Conservation (phyloP, 495 filamentous ascomycete genomes). For the Aspergillus saccharolyticus region DNA sequence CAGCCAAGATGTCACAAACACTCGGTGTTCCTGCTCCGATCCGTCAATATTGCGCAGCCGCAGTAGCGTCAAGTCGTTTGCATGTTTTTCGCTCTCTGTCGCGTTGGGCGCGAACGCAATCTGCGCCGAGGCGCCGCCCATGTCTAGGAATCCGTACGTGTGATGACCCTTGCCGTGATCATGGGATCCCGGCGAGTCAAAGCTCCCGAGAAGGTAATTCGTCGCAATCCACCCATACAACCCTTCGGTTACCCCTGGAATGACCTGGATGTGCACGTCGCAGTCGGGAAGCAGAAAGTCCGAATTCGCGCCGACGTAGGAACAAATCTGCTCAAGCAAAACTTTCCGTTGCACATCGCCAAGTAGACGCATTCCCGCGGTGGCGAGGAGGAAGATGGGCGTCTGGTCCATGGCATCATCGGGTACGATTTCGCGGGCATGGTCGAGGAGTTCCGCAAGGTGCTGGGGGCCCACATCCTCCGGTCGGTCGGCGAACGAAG, state of each 20-base stretch:
- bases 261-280: constrained; percentile 85
- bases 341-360: constrained; percentile 62
- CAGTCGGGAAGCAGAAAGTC: constrained; percentile 88
- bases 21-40: constrained; percentile 65
- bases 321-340: constrained; percentile 74
- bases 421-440: constrained; percentile 80
- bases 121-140: constrained; percentile 96
- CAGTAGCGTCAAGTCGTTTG: constrained; percentile 80
- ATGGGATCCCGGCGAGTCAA: constrained; percentile 72
- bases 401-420: constrained; percentile 71
- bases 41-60: constrained; percentile 80
- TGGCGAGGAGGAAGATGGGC: constrained; percentile 91
- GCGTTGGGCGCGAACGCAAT: constrained; percentile 95
- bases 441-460: constrained; percentile 70
- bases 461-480: constrained; percentile 76
- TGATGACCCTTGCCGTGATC: constrained; percentile 81
- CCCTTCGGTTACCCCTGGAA: constrained; percentile 94
- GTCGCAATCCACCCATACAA: constrained; percentile 98
- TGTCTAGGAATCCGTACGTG: constrained; percentile 96
- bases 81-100: constrained; percentile 86
- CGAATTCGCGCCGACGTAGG: constrained; percentile 72
- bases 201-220: constrained; percentile 95
- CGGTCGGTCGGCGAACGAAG: constrained; percentile 76
- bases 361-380: constrained; percentile 94
- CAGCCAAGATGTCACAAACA: constrained; percentile 96